Percentiles rank a stretch among this genome's conserved stretches.
phyloP scores from a whole-genome alignment of 345 rosid genomes.

The Lumnitzera littorea region DNA sequence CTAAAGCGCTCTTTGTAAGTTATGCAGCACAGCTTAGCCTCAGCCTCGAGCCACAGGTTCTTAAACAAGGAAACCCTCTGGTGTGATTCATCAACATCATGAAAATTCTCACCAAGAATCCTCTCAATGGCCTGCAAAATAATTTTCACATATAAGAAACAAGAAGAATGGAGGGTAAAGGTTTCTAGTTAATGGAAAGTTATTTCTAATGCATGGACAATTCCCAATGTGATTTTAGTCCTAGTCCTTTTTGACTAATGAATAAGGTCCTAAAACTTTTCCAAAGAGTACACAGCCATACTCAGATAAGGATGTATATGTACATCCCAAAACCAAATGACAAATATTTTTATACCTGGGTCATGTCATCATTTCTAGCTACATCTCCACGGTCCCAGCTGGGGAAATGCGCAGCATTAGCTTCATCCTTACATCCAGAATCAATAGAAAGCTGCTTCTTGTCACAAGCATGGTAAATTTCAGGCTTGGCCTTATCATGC shows the following conservation, averaged over 20 bases:
- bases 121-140: slow-evolving; percentile 64
- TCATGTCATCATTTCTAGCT: slow-evolving; percentile 40
- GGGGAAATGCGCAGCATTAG: slow-evolving; percentile 10
- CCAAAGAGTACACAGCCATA: no score
- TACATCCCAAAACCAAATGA: not conserved
- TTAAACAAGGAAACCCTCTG: slow-evolving; percentile 60
- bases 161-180: slow-evolving; percentile 1
- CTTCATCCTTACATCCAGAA: slow-evolving; percentile 18
- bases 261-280: not conserved
- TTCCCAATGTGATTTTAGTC: no score
- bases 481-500: slow-evolving; percentile 7
- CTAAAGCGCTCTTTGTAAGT: slow-evolving; percentile 60
- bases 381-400: slow-evolving; percentile 18
- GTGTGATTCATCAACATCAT: slow-evolving; percentile 40
- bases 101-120: slow-evolving; percentile 55
- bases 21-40: slow-evolving; percentile 69
- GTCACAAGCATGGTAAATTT: slow-evolving; percentile 16
- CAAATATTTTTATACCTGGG: slow-evolving; percentile 43
- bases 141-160: not conserved
- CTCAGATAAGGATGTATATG: no score
- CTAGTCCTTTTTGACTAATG: no score
- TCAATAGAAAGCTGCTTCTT: slow-evolving; percentile 5
- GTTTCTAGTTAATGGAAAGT: slow-evolving; percentile 2
- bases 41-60: slow-evolving; percentile 96
- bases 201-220: no score